Evolutionary conservation across 768 basidiomycete genomes (phyloP).

Genomic region (Boletus insuetus): DNA sequence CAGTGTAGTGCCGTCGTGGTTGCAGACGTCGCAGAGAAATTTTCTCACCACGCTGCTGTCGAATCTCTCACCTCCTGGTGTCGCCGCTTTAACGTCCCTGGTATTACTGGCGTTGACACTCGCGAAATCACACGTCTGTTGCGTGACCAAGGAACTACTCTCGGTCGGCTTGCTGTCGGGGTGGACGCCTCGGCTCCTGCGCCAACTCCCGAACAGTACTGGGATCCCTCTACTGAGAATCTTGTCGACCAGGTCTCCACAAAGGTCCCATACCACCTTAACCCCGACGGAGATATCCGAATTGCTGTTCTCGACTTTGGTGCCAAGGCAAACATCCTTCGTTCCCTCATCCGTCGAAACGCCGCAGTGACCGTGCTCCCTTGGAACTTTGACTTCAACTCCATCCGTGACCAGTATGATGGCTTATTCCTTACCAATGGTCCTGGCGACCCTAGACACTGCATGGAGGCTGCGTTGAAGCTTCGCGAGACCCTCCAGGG

Average conservation of each 20-base stretch:
- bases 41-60: slow-evolving; percentile 91
- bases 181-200: slow-evolving; percentile 57
- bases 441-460: slow-evolving; percentile 90
- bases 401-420: slow-evolving; percentile 85
- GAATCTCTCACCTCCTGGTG: slow-evolving; percentile 96
- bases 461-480: slow-evolving; percentile 78
- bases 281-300: slow-evolving; percentile 81
- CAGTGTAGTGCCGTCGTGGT: slow-evolving; percentile 94
- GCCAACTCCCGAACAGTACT: slow-evolving; percentile 73
- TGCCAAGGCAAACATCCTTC: slow-evolving; percentile 95
- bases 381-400: slow-evolving; percentile 97
- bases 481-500: slow-evolving; percentile 80
- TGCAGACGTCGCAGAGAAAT: slow-evolving; percentile 91
- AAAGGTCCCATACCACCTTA: slow-evolving; percentile 77
- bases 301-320: slow-evolving; percentile 98
- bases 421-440: slow-evolving; percentile 97
- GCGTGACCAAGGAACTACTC: slow-evolving; percentile 95
- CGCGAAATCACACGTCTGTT: slow-evolving; percentile 92
- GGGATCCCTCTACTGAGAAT: slow-evolving; percentile 91
- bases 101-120: slow-evolving; percentile 95
- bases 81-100: slow-evolving; percentile 82
- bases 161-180: slow-evolving; percentile 87
- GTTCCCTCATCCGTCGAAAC: slow-evolving; percentile 86
- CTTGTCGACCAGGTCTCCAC: slow-evolving; percentile 94
- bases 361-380: slow-evolving; percentile 94